Percentiles rank a stretch among this genome's conserved stretches.
Conservation (phyloP, 2,329 filamentous ascomycete genomes). For the Diaporthe citrichinensis region DNA sequence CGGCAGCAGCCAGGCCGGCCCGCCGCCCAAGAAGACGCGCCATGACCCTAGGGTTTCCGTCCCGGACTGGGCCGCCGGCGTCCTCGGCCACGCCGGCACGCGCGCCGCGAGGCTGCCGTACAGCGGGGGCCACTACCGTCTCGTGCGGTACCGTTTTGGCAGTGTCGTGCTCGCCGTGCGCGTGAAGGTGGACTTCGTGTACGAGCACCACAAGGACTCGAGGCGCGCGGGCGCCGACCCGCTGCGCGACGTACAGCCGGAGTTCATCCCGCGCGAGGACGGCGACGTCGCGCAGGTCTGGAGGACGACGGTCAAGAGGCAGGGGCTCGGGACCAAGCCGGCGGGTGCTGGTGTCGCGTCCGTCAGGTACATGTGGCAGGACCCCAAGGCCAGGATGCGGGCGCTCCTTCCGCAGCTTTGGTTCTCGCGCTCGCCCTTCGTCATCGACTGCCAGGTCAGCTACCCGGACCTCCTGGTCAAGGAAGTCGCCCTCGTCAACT, state of each 20-base stretch:
- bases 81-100: neutral
- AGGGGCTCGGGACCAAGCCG: constrained; percentile 15
- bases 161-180: constrained; percentile 25
- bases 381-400: neutral
- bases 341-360: constrained; percentile 9
- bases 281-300: neutral
- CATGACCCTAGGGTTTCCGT: neutral
- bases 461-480: neutral
- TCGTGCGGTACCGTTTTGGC: constrained; percentile 35
- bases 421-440: constrained; percentile 37
- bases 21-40: neutral
- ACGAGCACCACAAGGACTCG: constrained; percentile 6
- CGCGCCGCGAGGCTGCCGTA: neutral
- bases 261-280: neutral
- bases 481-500: constrained; percentile 10
- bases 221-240: neutral
- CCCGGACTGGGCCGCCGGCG: constrained; percentile 33
- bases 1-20: constrained; percentile 27
- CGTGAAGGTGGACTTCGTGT: constrained; percentile 32
- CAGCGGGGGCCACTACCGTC: constrained; percentile 32
- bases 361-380: neutral
- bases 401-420: constrained; percentile 28
- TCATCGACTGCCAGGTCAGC: constrained; percentile 29
- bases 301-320: constrained; percentile 21
- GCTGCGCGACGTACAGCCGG: neutral